Percentiles rank a stretch among this genome's conserved stretches.
Evolutionary conservation across 2,329 filamentous ascomycete genomes (phyloP).

Genomic region (Fusarium stilboides): DNA sequence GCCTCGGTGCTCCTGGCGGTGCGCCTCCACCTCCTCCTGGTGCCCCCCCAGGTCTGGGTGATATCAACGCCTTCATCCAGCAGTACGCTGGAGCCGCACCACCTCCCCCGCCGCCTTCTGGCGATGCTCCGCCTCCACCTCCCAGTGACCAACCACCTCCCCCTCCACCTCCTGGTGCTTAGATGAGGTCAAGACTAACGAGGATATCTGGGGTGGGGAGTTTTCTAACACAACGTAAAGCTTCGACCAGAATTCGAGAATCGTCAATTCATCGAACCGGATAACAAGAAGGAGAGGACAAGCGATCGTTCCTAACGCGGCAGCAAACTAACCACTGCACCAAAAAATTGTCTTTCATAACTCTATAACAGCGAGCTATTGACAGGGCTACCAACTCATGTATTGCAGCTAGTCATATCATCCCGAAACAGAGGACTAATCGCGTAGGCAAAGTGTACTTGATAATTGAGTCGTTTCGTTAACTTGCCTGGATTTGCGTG

Average conservation of each 20-base stretch:
- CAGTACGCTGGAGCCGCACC: constrained; percentile 71
- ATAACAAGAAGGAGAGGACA: constrained; percentile 10
- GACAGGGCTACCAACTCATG: constrained; percentile 15
- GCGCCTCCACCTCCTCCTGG: constrained; percentile 61
- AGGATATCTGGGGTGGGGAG: constrained; percentile 5
- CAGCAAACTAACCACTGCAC: constrained; percentile 42
- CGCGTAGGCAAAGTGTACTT: constrained; percentile 46
- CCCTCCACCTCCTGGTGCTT: constrained; percentile 71
- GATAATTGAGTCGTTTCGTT: constrained; percentile 39
- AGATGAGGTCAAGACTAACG: constrained; percentile 42
- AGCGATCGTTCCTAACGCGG: constrained; percentile 35
- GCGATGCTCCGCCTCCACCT: constrained; percentile 72
- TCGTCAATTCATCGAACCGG: constrained; percentile 7
- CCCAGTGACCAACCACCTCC: constrained; percentile 75
- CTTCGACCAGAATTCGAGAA: constrained; percentile 15
- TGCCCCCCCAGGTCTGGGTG: constrained; percentile 70
- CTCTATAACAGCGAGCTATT: constrained; percentile 20
- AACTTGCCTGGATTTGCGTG: constrained; percentile 1
- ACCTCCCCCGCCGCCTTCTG: constrained; percentile 73
- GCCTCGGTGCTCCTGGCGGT: constrained; percentile 61
- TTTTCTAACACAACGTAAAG: constrained; percentile 28
- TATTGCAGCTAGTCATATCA: constrained; percentile 32
- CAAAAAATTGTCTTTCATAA: constrained; percentile 21
- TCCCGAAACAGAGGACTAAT: constrained; percentile 46
- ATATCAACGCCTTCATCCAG: constrained; percentile 76